Conservation (phyloP, 352 stramenopile genomes). For the Phytophthora tubulina region DNA sequence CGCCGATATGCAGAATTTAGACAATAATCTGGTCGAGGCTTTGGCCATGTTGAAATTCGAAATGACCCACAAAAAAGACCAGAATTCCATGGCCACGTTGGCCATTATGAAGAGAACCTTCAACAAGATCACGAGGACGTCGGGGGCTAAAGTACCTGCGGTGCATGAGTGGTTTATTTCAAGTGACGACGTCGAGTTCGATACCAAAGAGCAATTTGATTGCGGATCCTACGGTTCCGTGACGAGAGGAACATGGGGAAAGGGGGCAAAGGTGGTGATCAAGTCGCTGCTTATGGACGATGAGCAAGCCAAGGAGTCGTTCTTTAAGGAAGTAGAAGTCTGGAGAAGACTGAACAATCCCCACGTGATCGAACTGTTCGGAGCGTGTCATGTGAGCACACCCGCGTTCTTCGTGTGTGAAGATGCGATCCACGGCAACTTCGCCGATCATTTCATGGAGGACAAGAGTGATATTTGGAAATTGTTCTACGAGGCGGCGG, state of each 20-base stretch:
- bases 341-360: conserved; percentile 51
- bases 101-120: conserved; percentile 36
- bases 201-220: conserved; percentile 28
- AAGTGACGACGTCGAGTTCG: conserved; percentile 39
- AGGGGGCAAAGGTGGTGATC: conserved; percentile 47
- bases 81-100: conserved; percentile 27
- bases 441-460: conserved; percentile 42
- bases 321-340: conserved; percentile 50
- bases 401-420: conserved; percentile 53
- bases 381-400: conserved; percentile 57
- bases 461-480: conserved; percentile 36
- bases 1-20: conserved; percentile 29
- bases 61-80: conserved; percentile 29
- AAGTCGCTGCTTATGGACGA: conserved; percentile 48
- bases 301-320: conserved; percentile 38
- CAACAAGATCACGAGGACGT: conserved; percentile 34
- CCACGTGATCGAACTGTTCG: conserved; percentile 56
- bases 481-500: conserved; percentile 45
- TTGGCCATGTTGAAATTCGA: conserved; percentile 45
- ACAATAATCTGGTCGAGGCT: conserved; percentile 32
- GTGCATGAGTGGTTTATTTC: conserved; percentile 41
- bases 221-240: conserved; percentile 26
- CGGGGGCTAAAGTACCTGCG: conserved; percentile 29
- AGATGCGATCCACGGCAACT: conserved; percentile 36
- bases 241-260: conserved; percentile 31